phyloP scores from a whole-genome alignment of 169 alveolate genomes.

The Eimeria maxima region DNA sequence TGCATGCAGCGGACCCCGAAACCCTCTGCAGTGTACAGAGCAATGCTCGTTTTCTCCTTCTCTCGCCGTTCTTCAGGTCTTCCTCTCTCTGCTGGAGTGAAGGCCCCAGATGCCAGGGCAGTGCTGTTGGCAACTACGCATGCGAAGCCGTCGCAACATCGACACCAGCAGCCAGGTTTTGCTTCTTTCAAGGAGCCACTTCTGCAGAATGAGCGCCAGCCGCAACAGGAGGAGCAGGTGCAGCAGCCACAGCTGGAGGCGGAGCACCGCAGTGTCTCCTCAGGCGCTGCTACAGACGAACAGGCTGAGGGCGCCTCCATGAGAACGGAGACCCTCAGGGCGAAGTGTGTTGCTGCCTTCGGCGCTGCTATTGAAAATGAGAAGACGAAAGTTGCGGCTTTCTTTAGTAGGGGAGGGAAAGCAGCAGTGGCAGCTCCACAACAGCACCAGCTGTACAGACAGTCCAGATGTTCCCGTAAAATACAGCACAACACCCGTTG shows the following conservation, averaged over 20 bases:
- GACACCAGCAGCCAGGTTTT: background rate
- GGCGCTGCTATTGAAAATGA: conserved; percentile 32
- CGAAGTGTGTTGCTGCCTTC: conserved; percentile 30
- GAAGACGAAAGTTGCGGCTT: conserved; percentile 27
- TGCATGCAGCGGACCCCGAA: background rate
- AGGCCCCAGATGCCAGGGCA: background rate
- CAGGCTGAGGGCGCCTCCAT: background rate
- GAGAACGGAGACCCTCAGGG: conserved; percentile 13
- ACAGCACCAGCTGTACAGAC: background rate
- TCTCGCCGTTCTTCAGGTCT: background rate
- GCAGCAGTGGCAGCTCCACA: no score
- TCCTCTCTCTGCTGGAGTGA: conserved; percentile 24
- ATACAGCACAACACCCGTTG: background rate
- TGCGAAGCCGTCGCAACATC: background rate
- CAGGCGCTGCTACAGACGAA: conserved; percentile 16
- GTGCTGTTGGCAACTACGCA: background rate
- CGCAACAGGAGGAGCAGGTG: background rate
- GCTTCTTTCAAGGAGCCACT: background rate
- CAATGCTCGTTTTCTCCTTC: background rate
- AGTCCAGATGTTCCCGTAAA: background rate
- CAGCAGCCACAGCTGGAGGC: background rate
- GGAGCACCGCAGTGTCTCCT: background rate
- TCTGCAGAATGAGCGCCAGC: background rate
- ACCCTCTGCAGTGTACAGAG: background rate
- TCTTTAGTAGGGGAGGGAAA: background rate